These are phyloP conservation scores for Dactylis glomerata DNA, from an alignment of 176 grass and related monocot species.

Conservation along the genomic window DNA sequence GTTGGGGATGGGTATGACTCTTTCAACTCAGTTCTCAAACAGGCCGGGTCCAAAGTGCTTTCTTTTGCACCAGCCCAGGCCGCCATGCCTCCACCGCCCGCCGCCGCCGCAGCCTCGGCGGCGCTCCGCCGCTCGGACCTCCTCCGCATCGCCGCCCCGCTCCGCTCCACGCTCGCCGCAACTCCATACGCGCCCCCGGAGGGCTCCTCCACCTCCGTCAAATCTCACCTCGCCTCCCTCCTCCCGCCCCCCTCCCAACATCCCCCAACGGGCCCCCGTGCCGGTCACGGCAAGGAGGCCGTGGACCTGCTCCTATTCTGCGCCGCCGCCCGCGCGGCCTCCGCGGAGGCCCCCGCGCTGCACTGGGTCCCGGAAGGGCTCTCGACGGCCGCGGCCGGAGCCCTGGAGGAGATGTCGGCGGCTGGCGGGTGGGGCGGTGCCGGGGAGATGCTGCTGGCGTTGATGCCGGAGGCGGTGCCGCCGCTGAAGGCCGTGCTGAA, in stretches of 20 bases:
- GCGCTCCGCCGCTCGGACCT: not conserved
- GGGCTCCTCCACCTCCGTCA: constrained; percentile 56
- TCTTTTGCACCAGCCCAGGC: not conserved
- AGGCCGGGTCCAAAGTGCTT: not conserved
- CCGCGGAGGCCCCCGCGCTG: constrained; percentile 44
- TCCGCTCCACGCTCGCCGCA: constrained; percentile 39
- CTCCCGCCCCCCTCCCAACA: constrained; percentile 27
- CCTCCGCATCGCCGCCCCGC: constrained; percentile 32
- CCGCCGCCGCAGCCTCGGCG: not conserved
- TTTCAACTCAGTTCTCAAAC: not conserved
- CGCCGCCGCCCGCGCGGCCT: constrained; percentile 36
- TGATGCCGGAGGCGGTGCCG: constrained; percentile 52
- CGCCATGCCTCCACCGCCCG: not conserved
- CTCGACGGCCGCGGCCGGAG: constrained; percentile 9
- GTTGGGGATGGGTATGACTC: not conserved
- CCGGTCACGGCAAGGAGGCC: constrained; percentile 34
- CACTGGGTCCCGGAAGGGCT: constrained; percentile 64
- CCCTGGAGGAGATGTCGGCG: constrained; percentile 31
- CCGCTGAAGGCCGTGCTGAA: constrained; percentile 57
- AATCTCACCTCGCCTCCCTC: constrained; percentile 59
- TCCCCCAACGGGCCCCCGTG: not conserved
- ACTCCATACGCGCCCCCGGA: constrained; percentile 48
- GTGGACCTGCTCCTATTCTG: constrained; percentile 59
- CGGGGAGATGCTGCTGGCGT: constrained; percentile 43
- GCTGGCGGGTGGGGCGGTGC: constrained; percentile 35